Base-by-base conservation (phyloP, 768 basidiomycete genomes). In the Candolleomyces aberdarensis region DNA sequence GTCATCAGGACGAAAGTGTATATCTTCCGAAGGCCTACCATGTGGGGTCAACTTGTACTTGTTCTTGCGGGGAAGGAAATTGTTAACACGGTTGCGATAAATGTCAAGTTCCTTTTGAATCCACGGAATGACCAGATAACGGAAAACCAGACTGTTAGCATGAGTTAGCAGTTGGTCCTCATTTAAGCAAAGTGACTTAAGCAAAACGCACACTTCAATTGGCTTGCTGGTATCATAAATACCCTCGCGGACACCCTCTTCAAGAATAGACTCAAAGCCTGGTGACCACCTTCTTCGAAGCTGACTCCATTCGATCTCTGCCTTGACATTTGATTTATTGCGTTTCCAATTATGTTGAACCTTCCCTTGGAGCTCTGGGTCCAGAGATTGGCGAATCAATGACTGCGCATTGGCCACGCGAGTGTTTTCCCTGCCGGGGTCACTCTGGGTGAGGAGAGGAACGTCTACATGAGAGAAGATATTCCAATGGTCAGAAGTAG, bases 371-470 rank as follows among this genome's bases (percentile, higher is more conserved):
- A 84, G 69, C 0, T 58, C 39, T 0, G 80, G 76, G 60, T 85
- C 81, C 8, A 76, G 71, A 0, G 41, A 46, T 6, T 82, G 81
- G 0, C 76, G 72, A 0, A 79, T 63, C 0, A 64, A 36, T 0
- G 82, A 80, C 0, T 82, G 79, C 0, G 66, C 67, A 65, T 83
- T 83, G 0, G 81, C 83, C 29, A 82, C 69, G 0, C 75, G 71
- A 61, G 73, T 72, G 58, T 83, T 83, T 57, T 83, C 79, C 0
- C 67, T 52, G 0, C 80, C 80, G 0, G 67, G 74, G 63, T 83
- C 79, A 57, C 78, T 80, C 59, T 79, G 79, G 0, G 79, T 80
- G 0, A 78, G 61, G 0, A 82, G 61, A 0, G 80, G 76, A 7
- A 81, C 67, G 29, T 51, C 76, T 78, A 36, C 5, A 1, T 6